Evolutionary conservation across 768 basidiomycete genomes (phyloP), one percentile per base, ranked within the genome.

Genomic region (Tricholoma saponaceum): DNA sequence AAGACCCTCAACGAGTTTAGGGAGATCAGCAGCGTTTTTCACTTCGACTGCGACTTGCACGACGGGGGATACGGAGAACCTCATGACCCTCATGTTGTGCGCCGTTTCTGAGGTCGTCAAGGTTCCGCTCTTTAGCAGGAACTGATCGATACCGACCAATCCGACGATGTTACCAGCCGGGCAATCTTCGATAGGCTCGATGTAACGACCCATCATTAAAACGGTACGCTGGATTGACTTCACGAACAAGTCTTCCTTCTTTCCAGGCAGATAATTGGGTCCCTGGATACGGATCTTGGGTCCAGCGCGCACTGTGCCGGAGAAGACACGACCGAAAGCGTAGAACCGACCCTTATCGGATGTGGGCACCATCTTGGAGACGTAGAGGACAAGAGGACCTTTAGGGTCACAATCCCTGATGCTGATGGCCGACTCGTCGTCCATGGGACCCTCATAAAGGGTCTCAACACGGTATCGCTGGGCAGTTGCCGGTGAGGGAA

Each of bases 21-120:
- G 97, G 49, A 99, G 84, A 83, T 99, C 97, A 58, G 92, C 85
- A 58, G 97, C 94, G 75, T 98, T 99, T 89, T 98, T 98, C 76
- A 98, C 97, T 76, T 99, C 97, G 66, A 99, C 97, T 63, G 97
- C 93, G 69, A 98, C 94, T 73, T 87, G 97, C 46, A 99, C 97
- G 81, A 99, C 97, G 65, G 97, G 97, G 28, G 97, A 98, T 56
- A 99, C 97, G 74, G 95, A 98, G 85, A 98, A 98, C 79, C 90
- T 93, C 97, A 99, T 99, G 76, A 99, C 95, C 80, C 81, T 93
- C 95, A 99, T 97, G 83, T 99, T 99, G 83, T 99, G 97, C 52
- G 97, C 97, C 54, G 95, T 97, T 79, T 98, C 97, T 51, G 94
- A 94, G 59, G 92, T 86, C 59, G 97, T 99, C 70, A 99, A 85